Percentiles rank a stretch among this genome's conserved stretches.
These are phyloP conservation scores for Phoma sp. DNA, from an alignment of 2,329 filamentous ascomycete species.

Conservation along the genomic window DNA sequence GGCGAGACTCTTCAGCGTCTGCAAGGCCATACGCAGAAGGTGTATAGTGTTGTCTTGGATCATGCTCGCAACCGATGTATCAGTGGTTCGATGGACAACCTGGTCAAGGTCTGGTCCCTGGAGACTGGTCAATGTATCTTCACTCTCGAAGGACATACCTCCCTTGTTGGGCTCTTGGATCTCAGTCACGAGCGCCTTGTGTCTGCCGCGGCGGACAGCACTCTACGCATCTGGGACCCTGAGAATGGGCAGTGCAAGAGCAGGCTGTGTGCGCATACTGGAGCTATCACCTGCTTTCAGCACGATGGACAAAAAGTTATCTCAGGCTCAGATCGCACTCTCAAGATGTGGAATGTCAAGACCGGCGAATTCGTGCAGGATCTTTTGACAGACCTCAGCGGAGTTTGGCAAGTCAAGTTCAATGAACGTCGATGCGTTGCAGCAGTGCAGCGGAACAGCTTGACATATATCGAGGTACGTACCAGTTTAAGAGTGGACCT, in stretches of 20 bases:
- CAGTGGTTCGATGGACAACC: constrained; percentile 96
- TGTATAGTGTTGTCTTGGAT: constrained; percentile 96
- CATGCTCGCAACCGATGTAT: constrained; percentile 93
- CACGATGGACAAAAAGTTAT: constrained; percentile 97
- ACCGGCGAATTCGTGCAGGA: constrained; percentile 93
- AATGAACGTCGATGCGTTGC: constrained; percentile 94
- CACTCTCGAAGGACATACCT: constrained; percentile 90
- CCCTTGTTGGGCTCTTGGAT: constrained; percentile 90
- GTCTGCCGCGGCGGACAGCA: constrained; percentile 93
- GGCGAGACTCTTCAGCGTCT: constrained; percentile 86
- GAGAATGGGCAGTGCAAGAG: constrained; percentile 90
- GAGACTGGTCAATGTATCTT: constrained; percentile 84
- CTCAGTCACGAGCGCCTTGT: constrained; percentile 89
- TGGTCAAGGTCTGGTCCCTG: constrained; percentile 97
- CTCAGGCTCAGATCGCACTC: constrained; percentile 89
- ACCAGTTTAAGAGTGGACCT: not conserved
- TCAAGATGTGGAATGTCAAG: constrained; percentile 98
- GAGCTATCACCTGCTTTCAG: constrained; percentile 98
- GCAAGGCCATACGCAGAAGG: constrained; percentile 87
- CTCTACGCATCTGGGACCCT: constrained; percentile 95
- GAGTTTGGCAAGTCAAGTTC: constrained; percentile 99
- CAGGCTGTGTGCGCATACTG: constrained; percentile 90
- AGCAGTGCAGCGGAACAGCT: constrained; percentile 87
- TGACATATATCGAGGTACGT: constrained; percentile 89
- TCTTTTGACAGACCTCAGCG: constrained; percentile 87